Base-by-base conservation (phyloP, 768 basidiomycete species). In the Leccinum pellstonianum region DNA sequence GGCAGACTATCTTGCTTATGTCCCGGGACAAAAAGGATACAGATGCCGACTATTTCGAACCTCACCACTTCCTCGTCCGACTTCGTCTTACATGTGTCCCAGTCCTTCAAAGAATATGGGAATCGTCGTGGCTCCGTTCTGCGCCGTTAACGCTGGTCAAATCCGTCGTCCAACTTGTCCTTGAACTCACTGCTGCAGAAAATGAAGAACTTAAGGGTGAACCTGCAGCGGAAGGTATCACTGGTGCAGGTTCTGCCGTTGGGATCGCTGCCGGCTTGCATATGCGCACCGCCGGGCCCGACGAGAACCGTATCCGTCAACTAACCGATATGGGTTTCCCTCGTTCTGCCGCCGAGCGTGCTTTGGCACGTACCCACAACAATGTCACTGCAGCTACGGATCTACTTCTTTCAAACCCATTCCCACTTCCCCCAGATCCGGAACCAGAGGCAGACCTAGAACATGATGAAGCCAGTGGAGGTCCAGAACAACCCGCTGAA, bases 321-420 rank as follows among this genome's bases (percentile, higher is more conserved):
- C 79, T 98, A 56, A 88, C 85, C 10, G 97, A 98, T 67, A 98
- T 99, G 97, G 97, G 97, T 50, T 99, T 98, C 79, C 86, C 90
- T 37, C 86, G 94, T n/a, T 82, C 85, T 46, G 91, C 92, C 12
- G 93, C 88, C 2, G 90, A 91, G 68, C 83, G 87, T 55, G 96
- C 96, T 4, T 78, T 99, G 41, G 73, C 81, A 19, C 90, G 95
- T 11, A 86, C 89, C 4, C 85, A 89, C 62, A 98, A 98, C 73
- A 95, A 97, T 68, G 80, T 97, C 67, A 86, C 81, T 48, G 86
- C 90, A 5, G 97, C 97, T 4, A 89, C 96, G 0, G 95, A 98
- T 64, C 77, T 91, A 4, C 81, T 99, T 1, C 78, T 99, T 14
- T 81, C 84, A 0, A 89, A 95, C 64, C 93, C 94, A 2, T 90